Conservation (phyloP, 2,329 filamentous ascomycete species). For the Alternaria burnsii region DNA sequence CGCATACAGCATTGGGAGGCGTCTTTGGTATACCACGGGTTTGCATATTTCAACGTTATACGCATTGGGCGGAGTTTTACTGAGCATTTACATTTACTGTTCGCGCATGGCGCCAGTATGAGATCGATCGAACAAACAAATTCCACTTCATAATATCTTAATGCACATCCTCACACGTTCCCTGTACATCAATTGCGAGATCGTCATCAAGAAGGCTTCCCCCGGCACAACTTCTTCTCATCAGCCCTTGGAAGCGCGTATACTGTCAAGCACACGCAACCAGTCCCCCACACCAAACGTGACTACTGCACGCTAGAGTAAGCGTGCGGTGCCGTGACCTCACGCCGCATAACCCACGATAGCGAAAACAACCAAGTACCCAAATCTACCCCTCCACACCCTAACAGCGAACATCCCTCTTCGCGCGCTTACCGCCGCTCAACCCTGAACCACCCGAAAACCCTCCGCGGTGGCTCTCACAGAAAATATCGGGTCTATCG, state of each 20-base stretch:
- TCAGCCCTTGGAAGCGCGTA: slow-evolving; percentile 1
- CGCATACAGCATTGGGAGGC: slow-evolving; percentile 28
- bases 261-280: slow-evolving; percentile 9
- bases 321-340: slow-evolving; percentile 18
- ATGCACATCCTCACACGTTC: not conserved
- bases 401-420: slow-evolving; percentile 5
- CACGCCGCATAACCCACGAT: slow-evolving; percentile 16
- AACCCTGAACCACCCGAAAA: slow-evolving; percentile 3
- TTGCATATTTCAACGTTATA: slow-evolving; percentile 18
- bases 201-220: slow-evolving; percentile 1
- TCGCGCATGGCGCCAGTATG: slow-evolving; percentile 8
- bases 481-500: not conserved
- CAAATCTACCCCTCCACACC: slow-evolving; percentile 13
- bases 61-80: slow-evolving; percentile 41
- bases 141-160: slow-evolving; percentile 12
- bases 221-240: not conserved
- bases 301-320: slow-evolving; percentile 19
- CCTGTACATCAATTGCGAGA: slow-evolving; percentile 3
- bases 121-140: slow-evolving; percentile 16
- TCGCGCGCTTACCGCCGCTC: slow-evolving; percentile 20
- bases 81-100: slow-evolving; percentile 40
- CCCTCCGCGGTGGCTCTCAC: not conserved
- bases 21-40: slow-evolving; percentile 22
- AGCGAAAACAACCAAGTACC: slow-evolving; percentile 4
- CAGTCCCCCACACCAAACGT: slow-evolving; percentile 12